Percentiles rank a stretch among this genome's conserved stretches.
Evolutionary conservation across 139 green algal genomes (phyloP).

Genomic region (Chlorokybus atmophyticus): DNA sequence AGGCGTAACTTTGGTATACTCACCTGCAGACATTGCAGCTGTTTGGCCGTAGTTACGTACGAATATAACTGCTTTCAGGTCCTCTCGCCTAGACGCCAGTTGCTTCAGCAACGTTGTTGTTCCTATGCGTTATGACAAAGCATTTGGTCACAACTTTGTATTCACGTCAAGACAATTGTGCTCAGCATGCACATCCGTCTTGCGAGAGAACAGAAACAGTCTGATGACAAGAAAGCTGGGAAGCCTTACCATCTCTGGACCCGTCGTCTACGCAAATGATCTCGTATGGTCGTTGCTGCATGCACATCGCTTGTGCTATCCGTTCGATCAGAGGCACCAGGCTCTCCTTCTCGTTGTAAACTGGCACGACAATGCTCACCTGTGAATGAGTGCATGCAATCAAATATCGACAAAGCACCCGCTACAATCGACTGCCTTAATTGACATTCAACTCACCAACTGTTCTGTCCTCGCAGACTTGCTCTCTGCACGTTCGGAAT

Average conservation of each 20-base stretch:
- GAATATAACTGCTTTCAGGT: slow-evolving; percentile 22
- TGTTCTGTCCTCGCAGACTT: too few species aligned
- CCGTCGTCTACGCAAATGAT: slow-evolving; percentile 35
- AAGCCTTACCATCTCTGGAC: slow-evolving; percentile 18
- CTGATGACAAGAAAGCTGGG: not conserved
- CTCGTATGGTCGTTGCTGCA: slow-evolving; percentile 17
- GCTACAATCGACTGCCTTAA: too few species aligned
- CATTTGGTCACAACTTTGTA: too few species aligned
- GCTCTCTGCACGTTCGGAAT: too few species aligned
- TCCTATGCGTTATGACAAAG: too few species aligned
- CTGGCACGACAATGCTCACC: slow-evolving; percentile 29
- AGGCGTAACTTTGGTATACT: too few species aligned
- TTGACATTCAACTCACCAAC: too few species aligned
- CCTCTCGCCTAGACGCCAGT: slow-evolving; percentile 15
- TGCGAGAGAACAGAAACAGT: not conserved
- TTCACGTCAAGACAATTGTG: not conserved
- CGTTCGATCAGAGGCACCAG: slow-evolving; percentile 26
- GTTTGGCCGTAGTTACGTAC: slow-evolving; percentile 34
- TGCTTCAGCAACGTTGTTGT: slow-evolving; percentile 11
- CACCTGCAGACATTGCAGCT: slow-evolving; percentile 27
- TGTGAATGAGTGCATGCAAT: too few species aligned
- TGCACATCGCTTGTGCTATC: slow-evolving; percentile 19
- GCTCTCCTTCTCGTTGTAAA: slow-evolving; percentile 31
- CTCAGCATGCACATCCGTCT: not conserved
- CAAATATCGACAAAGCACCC: too few species aligned